phyloP scores from a whole-genome alignment of 2,329 filamentous ascomycete genomes.

The Ustilaginoidea virens region DNA sequence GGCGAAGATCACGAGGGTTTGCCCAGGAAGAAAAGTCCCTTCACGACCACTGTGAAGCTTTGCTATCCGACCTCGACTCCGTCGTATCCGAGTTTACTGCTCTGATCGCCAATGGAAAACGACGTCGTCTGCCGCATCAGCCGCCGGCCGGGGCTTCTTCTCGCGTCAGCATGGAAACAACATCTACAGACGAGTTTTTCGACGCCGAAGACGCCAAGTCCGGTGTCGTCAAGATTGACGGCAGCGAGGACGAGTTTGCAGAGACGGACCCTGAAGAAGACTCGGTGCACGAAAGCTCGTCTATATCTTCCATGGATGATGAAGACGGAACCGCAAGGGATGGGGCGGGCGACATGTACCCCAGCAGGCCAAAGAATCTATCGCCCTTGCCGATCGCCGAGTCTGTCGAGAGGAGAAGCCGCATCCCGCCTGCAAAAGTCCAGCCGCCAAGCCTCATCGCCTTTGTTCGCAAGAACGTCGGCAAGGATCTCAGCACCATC shows the following conservation, averaged over 20 bases:
- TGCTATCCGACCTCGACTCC: conserved; percentile 73
- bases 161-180: conserved; percentile 63
- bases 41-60: conserved; percentile 66
- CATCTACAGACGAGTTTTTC: conserved; percentile 80
- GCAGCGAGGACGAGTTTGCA: conserved; percentile 47
- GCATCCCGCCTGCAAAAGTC: conserved; percentile 59
- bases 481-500: conserved; percentile 91
- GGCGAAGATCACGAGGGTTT: conserved; percentile 20
- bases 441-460: conserved; percentile 82
- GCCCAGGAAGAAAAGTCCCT: conserved; percentile 46
- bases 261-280: conserved; percentile 8
- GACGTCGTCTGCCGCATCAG: conserved; percentile 46
- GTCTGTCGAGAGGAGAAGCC: conserved; percentile 48
- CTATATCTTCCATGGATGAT: conserved; percentile 42
- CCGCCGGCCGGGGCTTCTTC: conserved; percentile 28
- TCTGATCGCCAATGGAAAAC: conserved; percentile 65
- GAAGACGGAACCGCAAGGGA: conserved; percentile 43
- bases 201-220: conserved; percentile 59
- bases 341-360: conserved; percentile 51
- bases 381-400: conserved; percentile 59
- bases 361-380: conserved; percentile 59
- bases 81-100: conserved; percentile 71
- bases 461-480: conserved; percentile 92
- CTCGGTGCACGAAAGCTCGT: conserved; percentile 31
- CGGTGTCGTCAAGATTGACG: conserved; percentile 58